Base-by-base conservation (phyloP, 116 monocot genomes). In the Papilionanthe hybrid region DNA sequence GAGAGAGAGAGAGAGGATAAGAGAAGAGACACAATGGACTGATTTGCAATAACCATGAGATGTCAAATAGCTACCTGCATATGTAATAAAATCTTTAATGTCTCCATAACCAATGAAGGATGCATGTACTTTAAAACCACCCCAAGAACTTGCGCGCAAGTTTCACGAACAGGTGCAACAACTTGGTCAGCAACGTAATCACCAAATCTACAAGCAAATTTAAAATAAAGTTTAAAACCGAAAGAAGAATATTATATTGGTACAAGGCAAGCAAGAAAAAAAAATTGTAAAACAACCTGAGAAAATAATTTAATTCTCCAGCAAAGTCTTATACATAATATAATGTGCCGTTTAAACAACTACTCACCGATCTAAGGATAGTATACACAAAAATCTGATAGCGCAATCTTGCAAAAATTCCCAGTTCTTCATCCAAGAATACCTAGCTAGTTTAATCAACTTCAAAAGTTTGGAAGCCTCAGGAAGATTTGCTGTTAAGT, bases 181-280 rank as follows among this genome's bases (percentile, higher is more conserved):
- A 99, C 98, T 82, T 99, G 98, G 81, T 99, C 98, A 20, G 98
- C 91, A 57, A 99, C 91, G 79, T 95, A 99, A 84, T 99, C 98
- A 27, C 98, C 98, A 89, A 99, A 99, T 78, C 97, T 98, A 80
- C 83, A 86, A 80, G 71, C n/a, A 82, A 29, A 53, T 66, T 30
- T 17, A 57, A 78, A n/a, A 41, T 72, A 43, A 19, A 71, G 7
- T 13, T 27, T 71, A 57, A 81, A 23, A 73, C 37, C 22, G 78
- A 29, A 25, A 37, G 11, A 30, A 28, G 32, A 8, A 23, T 68
- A 75, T 66, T 29, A 19, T n/a, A 27, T 42, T 22, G 47, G 50
- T 8, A 45, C 22, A 30, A 79, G 47, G 7, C 44, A 43, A 74
- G 28, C 12, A 81, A 5, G 13, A 82, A 30, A 78, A 81, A 9